Evolutionary conservation across 805 yeast genomes (phyloP), one percentile per base, ranked within the genome.

Genomic region (Candida dajiaensis): DNA sequence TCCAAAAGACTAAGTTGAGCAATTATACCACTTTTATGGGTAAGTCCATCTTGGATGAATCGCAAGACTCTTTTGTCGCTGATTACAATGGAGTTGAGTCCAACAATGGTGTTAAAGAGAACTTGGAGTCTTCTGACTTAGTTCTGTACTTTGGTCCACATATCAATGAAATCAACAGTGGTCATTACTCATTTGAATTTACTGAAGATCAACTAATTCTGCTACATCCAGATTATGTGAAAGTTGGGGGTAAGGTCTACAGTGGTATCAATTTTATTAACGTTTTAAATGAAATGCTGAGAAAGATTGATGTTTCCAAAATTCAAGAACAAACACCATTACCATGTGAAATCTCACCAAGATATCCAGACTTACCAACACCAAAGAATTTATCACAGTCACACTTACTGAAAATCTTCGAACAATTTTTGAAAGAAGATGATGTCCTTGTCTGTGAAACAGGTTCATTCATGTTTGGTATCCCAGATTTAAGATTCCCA

Each of bases 361-460:
- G 62, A 51, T 61, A 51, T 33, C 52, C 61, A 41, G 40, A 51
- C 18, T 40, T 59, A 23, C 58, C 59, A 36, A 54, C 64, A 2
- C 41, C 41, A 15, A 41, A 50, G 50, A 41, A 48, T 3, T 72
- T 73, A 46, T 77, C 78, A 1, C 83, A 80, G 59, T 67, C 72
- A 13, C 61, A 58, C 33, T 53, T 83, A 33, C 65, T 77, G 23
- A 61, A 65, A 43, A 58, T 61, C 18, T 53, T 83, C 41, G 67
- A 68, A 54, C 49, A 64, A 35, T 71, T 68, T 59, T 59, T 85
- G 39, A 66, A 71, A 56, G 80, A 83, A 22, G 74, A 80, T 54
- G 97, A 89, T 62, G 73, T 81, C 19, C 59, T 89, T n/a, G 72
- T 90, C 36, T 76, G 81, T 45, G 97, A 90, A 54, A 86, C 95